phyloP scores from a whole-genome alignment of 345 rosid species.

The Xanthoceras sorbifolium region DNA sequence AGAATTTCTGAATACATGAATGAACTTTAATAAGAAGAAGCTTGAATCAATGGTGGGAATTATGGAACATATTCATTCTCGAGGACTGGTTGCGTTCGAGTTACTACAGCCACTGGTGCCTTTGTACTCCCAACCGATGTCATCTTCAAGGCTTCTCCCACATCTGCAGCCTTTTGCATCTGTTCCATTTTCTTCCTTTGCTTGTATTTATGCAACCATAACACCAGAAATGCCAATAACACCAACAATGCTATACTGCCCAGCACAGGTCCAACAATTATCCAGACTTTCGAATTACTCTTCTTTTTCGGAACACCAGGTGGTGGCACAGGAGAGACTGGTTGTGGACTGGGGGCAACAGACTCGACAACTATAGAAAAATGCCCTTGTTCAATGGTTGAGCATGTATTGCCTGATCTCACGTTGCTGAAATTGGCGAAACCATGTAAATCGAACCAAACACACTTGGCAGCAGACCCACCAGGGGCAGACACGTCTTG shows the following conservation, averaged over 20 bases:
- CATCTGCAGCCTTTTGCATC: conserved; percentile 95
- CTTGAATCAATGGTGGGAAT: conserved; percentile 27
- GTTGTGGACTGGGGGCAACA: conserved; percentile 47
- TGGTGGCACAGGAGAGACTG: conserved; percentile 29
- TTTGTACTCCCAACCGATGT: conserved; percentile 75
- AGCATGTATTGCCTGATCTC: conserved; percentile 55
- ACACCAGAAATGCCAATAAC: conserved; percentile 46
- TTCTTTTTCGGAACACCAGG: conserved; percentile 35
- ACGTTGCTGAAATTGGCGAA: conserved; percentile 54
- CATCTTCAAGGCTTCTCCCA: conserved; percentile 82
- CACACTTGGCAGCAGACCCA: conserved; percentile 69
- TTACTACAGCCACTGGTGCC: conserved; percentile 81
- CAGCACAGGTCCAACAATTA: conserved; percentile 73
- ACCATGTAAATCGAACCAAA: conserved; percentile 68
- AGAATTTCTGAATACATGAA: conserved; percentile 48
- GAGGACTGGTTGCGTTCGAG: conserved; percentile 85
- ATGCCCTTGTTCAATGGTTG: conserved; percentile 68
- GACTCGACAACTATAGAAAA: conserved; percentile 80
- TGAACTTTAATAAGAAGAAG: conserved; percentile 38
- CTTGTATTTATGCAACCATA: conserved; percentile 63
- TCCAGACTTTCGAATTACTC: conserved; percentile 48
- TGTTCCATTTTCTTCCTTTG: conserved; percentile 61
- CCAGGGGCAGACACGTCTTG: conserved; percentile 46
- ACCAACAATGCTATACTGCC: conserved; percentile 65
- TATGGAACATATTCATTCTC: conserved; percentile 85